Evolutionary conservation across 192 early-diverging fungal genomes (phyloP), one percentile per base, ranked within the genome.

Genomic region (Coemansia sp.): DNA sequence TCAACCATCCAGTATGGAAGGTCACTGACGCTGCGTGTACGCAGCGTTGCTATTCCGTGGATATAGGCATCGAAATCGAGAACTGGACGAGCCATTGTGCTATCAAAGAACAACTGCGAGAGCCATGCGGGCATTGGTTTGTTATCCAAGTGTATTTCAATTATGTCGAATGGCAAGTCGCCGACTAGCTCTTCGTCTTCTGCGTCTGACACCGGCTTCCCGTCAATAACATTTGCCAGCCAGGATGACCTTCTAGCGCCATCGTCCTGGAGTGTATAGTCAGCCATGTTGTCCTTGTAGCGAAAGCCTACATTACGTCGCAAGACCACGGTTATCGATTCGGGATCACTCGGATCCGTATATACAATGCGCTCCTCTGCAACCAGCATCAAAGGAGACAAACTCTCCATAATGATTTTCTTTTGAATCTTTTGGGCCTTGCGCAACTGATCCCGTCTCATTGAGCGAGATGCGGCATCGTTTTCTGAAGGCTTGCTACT

Each of bases 1-100:
- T 82, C 79, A 6, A 76, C 74, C 49, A 82, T 32, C 79, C 79
- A 82, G 63, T 82, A 82, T 0, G 79, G 79, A 42, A 82, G 40
- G 3, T 56, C 57, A 18, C 42, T 21, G 42, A 65, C 69, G 11
- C 13, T 60, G 19, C 18, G 40, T 7, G 66, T 21, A 19, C 67
- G 22, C 32, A 76, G 51, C 2, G 64, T 55, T 18, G 79, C 74
- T 9, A 76, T 69, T 6, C 66, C 71, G 40, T 82, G 79, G 11
- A 74, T 22, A 41, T 82, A 82, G 41, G 74, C n/a, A 32, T 82
- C 74, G 71, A 82, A 82, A 46, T 82, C 79, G 8, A 82, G 67
- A 8, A 82, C 75, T 4, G 79, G 74, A 9, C 69, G 74, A 18
- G 77, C 71, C 18, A 74, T 61, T 7, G 46, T 19, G 59, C 68